A percentile compares a stretch with the other conserved stretches of the same genome.
Evolutionary conservation across 352 stramenopile species (phyloP).

Genomic region (Phytopythium cucurbitacearum): DNA sequence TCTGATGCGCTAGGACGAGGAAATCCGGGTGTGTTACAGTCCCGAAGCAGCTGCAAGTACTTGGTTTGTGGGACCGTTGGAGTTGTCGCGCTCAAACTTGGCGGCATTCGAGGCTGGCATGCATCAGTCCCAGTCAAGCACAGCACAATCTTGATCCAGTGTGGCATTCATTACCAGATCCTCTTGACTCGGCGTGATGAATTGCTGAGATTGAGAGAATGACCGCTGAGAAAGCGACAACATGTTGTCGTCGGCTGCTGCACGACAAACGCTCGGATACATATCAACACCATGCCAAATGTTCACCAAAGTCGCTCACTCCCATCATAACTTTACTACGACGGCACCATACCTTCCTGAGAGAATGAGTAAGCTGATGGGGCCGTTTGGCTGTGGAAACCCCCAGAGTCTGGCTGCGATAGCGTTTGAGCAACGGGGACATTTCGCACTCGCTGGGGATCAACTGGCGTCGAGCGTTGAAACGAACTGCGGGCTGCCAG

Average conservation of each 20-base stretch:
- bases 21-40: neutral
- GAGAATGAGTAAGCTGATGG: conserved; percentile 7
- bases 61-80: conserved; percentile 6
- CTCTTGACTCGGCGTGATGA: conserved; percentile 25
- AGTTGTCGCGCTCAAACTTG: neutral
- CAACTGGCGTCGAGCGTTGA: neutral
- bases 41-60: conserved; percentile 8
- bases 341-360: conserved; percentile 25
- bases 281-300: neutral
- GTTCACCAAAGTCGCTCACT: too few species aligned
- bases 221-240: conserved; percentile 43
- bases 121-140: neutral
- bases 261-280: too few species aligned
- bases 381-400: conserved; percentile 11
- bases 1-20: neutral
- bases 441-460: neutral
- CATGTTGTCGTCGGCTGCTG: conserved; percentile 15
- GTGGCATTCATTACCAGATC: conserved; percentile 16
- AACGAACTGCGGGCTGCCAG: neutral
- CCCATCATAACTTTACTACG: neutral
- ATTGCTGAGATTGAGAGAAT: conserved; percentile 28
- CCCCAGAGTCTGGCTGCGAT: neutral
- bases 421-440: neutral
- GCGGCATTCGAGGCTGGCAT: neutral
- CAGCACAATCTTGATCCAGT: neutral